These are phyloP conservation scores for Tylopilus rubrobrunneus DNA, from an alignment of 768 basidiomycete genomes.

Conservation along the genomic window DNA sequence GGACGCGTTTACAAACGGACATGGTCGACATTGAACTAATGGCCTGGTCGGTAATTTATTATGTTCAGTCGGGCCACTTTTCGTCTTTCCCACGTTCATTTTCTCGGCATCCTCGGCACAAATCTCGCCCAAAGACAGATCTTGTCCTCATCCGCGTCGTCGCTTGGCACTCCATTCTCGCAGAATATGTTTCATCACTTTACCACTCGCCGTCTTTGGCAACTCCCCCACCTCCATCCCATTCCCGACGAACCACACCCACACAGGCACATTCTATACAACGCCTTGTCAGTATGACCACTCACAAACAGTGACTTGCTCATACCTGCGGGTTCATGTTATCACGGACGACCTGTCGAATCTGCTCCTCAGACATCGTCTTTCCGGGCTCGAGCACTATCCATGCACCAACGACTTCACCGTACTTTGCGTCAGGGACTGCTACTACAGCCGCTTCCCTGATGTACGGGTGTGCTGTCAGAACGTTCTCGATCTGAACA, in stretches of 20 bases:
- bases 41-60: background rate
- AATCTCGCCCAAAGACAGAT: too few species aligned
- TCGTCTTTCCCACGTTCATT: conserved; percentile 12
- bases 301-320: background rate
- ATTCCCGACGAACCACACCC: conserved; percentile 82
- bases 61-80: conserved; percentile 2
- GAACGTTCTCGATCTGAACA: conserved; percentile 76
- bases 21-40: conserved; percentile 32
- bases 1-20: conserved; percentile 57
- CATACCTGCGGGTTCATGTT: conserved; percentile 79
- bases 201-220: conserved; percentile 85
- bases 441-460: conserved; percentile 71
- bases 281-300: conserved; percentile 3
- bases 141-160: background rate
- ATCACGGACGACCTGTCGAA: conserved; percentile 49
- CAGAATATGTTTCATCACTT: conserved; percentile 79
- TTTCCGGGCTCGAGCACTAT: conserved; percentile 47
- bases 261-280: conserved; percentile 66
- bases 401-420: conserved; percentile 83
- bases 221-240: conserved; percentile 54
- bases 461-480: conserved; percentile 53
- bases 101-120: background rate
- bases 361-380: conserved; percentile 44
- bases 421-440: conserved; percentile 64
- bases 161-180: conserved; percentile 55